Percentiles rank a stretch among this genome's conserved stretches.
These are phyloP conservation scores for Aspergillus neoniger DNA, from an alignment of 2,329 filamentous ascomycete genomes.

Conservation along the genomic window DNA sequence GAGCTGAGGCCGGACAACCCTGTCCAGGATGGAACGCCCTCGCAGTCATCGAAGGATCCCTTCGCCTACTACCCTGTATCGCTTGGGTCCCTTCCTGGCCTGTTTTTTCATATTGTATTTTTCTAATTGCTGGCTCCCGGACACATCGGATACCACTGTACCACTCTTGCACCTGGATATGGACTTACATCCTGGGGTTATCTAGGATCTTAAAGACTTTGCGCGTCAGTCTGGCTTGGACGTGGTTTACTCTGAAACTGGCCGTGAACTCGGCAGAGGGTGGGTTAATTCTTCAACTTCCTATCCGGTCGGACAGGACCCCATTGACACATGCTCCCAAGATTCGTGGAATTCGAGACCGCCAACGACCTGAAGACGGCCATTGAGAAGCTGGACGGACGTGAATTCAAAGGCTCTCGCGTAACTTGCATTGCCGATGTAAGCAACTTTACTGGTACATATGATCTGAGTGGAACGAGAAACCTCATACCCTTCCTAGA, in stretches of 20 bases:
- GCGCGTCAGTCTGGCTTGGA: conserved; percentile 94
- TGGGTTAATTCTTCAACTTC: conserved; percentile 53
- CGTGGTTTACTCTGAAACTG: conserved; percentile 96
- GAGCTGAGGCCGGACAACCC: conserved; percentile 5
- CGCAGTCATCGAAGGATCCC: conserved; percentile 22
- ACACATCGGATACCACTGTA: conserved; percentile 22
- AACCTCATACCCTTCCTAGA: conserved; percentile 52
- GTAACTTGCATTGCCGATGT: conserved; percentile 90
- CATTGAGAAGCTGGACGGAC: conserved; percentile 90
- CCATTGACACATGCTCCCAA: conserved; percentile 46
- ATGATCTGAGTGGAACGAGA: conserved; percentile 20
- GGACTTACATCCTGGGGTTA: conserved; percentile 77
- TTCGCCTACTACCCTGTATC: conserved; percentile 5
- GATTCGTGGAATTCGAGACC: conserved; percentile 97
- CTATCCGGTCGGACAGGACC: conserved; percentile 16
- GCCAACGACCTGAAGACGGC: conserved; percentile 84
- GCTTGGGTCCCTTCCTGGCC: conserved; percentile 4
- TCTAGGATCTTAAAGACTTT: conserved; percentile 99
- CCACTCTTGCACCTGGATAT: conserved; percentile 52
- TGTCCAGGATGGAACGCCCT: conserved; percentile 10
- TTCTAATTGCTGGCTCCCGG: conserved; percentile 4
- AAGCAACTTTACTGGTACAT: conserved; percentile 41
- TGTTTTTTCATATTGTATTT: conserved; percentile 1
- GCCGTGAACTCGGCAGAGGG: conserved; percentile 91
- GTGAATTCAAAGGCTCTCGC: conserved; percentile 86